These are phyloP conservation scores for Phytophthora hibernalis DNA, from an alignment of 352 stramenopile genomes.

Conservation along the genomic window DNA sequence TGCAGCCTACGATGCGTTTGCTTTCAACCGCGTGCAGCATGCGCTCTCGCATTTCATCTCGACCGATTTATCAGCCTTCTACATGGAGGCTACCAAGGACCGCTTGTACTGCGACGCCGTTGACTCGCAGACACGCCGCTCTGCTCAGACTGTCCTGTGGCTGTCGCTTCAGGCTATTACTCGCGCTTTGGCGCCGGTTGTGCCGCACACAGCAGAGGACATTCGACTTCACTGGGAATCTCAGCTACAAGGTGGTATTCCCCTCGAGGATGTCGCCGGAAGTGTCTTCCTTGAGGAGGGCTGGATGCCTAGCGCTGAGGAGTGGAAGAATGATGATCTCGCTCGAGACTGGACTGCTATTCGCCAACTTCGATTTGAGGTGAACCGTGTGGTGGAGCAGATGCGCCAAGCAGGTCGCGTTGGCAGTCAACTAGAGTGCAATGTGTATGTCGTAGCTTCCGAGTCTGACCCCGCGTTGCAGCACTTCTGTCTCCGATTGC, in stretches of 20 bases:
- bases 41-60: slow-evolving; percentile 93
- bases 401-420: slow-evolving; percentile 64
- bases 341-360: slow-evolving; percentile 89
- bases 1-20: slow-evolving; percentile 79
- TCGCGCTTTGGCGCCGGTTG: slow-evolving; percentile 85
- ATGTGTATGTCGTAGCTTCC: slow-evolving; percentile 56
- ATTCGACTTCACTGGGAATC: slow-evolving; percentile 92
- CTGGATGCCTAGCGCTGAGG: slow-evolving; percentile 60
- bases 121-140: slow-evolving; percentile 79
- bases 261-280: slow-evolving; percentile 61
- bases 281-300: slow-evolving; percentile 79
- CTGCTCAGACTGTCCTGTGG: slow-evolving; percentile 91
- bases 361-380: slow-evolving; percentile 84
- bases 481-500: slow-evolving; percentile 49
- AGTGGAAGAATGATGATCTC: slow-evolving; percentile 64
- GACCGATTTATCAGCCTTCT: slow-evolving; percentile 97
- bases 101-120: slow-evolving; percentile 95
- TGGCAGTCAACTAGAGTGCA: slow-evolving; percentile 81
- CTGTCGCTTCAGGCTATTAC: slow-evolving; percentile 69
- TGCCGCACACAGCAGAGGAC: slow-evolving; percentile 97
- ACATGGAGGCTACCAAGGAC: slow-evolving; percentile 98
- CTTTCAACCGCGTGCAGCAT: slow-evolving; percentile 94
- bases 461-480: slow-evolving; percentile 64
- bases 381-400: slow-evolving; percentile 81
- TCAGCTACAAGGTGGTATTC: slow-evolving; percentile 48